phyloP scores from a whole-genome alignment of 257 asterid species.

The Parsonsia alboflavescens region DNA sequence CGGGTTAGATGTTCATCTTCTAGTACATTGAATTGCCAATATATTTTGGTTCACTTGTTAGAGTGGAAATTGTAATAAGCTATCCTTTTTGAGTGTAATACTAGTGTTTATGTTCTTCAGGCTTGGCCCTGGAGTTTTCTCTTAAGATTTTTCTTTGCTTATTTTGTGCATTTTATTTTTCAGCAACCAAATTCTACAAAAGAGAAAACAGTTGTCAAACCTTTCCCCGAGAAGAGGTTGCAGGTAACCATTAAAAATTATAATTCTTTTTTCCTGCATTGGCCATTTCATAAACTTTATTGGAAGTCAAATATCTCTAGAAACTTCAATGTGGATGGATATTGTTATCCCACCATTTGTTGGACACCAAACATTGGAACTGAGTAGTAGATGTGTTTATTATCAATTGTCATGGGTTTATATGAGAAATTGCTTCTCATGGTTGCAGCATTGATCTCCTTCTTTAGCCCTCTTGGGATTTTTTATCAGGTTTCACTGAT shows the following conservation, averaged over 20 bases:
- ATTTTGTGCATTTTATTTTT: constrained; percentile 7
- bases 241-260: constrained; percentile 38
- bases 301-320: neutral
- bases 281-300: neutral
- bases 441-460: neutral
- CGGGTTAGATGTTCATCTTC: constrained; percentile 53
- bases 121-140: neutral
- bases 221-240: constrained; percentile 45
- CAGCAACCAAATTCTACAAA: constrained; percentile 76
- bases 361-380: neutral
- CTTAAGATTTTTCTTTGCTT: constrained; percentile 9
- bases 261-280: neutral
- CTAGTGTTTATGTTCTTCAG: neutral
- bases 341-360: neutral
- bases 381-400: neutral
- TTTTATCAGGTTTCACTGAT: neutral
- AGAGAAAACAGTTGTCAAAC: constrained; percentile 55
- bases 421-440: neutral
- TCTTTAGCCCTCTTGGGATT: neutral
- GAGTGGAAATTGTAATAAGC: neutral
- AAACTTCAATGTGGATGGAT: neutral
- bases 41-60: neutral
- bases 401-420: neutral
- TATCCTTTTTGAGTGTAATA: neutral
- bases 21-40: neutral